These are phyloP conservation scores for Polymyxa betae DNA, from an alignment of 208 protist species.

Conservation along the genomic window DNA sequence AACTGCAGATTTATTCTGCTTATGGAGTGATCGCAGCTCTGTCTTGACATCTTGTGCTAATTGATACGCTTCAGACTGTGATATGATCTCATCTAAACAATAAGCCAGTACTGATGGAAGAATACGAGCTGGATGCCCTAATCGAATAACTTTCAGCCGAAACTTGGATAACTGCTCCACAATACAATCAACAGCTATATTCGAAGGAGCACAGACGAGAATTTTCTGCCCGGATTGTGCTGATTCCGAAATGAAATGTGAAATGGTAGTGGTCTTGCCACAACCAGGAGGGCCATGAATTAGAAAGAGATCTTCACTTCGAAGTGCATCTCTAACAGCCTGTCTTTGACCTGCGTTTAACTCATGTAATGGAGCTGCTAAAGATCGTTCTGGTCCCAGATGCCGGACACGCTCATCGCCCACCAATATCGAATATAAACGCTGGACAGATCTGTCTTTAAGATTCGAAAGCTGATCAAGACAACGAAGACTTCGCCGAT, in stretches of 20 bases:
- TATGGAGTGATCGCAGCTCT: background rate
- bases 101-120: conserved; percentile 35
- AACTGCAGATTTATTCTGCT: background rate
- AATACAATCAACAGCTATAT: conserved; percentile 63
- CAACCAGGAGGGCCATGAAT: conserved; percentile 65
- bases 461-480: background rate
- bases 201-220: conserved; percentile 61
- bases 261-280: conserved; percentile 62
- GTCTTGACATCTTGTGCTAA: background rate
- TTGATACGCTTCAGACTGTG: background rate
- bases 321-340: background rate
- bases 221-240: conserved; percentile 53
- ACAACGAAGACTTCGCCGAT: background rate
- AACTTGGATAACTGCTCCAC: conserved; percentile 47
- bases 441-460: background rate
- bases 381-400: background rate
- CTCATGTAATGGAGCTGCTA: background rate
- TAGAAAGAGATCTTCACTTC: conserved; percentile 28
- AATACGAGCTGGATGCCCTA: conserved; percentile 62
- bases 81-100: conserved; percentile 53
- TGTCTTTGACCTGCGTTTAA: conserved; percentile 45
- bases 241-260: conserved; percentile 45
- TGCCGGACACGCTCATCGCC: background rate
- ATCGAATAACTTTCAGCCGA: conserved; percentile 6
- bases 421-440: background rate